Percentiles rank a stretch among this genome's conserved stretches.
phyloP scores from a whole-genome alignment of 2,329 filamentous ascomycete species.

The Periconia digitata region DNA sequence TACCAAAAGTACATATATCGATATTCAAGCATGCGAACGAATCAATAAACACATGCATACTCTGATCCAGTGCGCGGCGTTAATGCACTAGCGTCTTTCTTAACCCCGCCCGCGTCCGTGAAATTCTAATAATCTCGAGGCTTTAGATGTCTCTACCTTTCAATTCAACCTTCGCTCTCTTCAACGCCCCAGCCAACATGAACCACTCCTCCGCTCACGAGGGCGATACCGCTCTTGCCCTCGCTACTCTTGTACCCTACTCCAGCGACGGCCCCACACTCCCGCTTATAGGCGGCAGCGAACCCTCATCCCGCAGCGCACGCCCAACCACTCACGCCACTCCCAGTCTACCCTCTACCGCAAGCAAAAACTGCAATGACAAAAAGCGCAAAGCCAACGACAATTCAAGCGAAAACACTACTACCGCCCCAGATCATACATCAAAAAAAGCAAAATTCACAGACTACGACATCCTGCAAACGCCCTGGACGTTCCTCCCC shows the following conservation, averaged over 20 bases:
- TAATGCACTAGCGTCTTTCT: background rate
- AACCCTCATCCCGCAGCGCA: too few relatives aligned
- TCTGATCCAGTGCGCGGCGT: background rate
- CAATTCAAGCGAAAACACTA: background rate
- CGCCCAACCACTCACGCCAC: too few relatives aligned
- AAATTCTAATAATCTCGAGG: background rate
- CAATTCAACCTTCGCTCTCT: background rate
- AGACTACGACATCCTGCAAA: conserved; percentile 8
- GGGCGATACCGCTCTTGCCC: conserved; percentile 8
- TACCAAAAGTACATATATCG: too few relatives aligned
- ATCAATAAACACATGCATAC: too few relatives aligned
- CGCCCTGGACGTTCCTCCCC: conserved; percentile 14
- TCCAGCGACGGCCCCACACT: conserved; percentile 21
- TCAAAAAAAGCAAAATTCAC: conserved; percentile 1
- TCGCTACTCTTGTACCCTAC: conserved; percentile 6
- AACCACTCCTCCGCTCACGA: background rate
- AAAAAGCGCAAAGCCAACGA: background rate
- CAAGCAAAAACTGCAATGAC: background rate
- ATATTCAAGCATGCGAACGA: too few relatives aligned
- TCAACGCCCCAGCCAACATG: background rate
- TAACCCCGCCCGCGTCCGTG: background rate
- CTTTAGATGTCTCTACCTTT: background rate
- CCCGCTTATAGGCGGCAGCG: conserved; percentile 11
- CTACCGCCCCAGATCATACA: background rate
- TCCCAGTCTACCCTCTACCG: too few relatives aligned